Base-by-base conservation (phyloP, 768 basidiomycete genomes). In the Leccinellum albellum region DNA sequence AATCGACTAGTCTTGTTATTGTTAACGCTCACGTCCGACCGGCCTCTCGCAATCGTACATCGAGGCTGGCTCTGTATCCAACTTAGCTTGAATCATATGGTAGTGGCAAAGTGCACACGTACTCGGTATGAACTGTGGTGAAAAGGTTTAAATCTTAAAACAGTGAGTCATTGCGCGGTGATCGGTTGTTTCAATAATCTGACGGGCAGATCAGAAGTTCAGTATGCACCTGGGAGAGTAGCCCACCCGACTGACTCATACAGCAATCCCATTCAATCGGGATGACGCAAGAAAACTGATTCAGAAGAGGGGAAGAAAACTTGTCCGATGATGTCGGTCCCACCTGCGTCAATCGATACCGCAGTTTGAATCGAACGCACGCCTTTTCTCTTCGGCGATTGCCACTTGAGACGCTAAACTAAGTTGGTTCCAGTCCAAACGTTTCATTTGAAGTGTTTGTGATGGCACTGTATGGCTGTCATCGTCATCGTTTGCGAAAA, bases 161-260 rank as follows among this genome's bases (percentile, higher is more conserved):
- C 28, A 21, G 51, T 42, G 35, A 26, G 58, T 51, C 55, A 51
- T 5, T 2, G 3, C 13, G 57, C 51, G 59, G 50, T 50, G 17
- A 40, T 37, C 57, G 57, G 40, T 51, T n/a, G 59, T 60, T 59
- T 60, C 48, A 60, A 50, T 20, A 60, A 50, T 20, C 40, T 29
- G 56, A 58, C 58, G 48, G 37, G 20, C 15, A 59, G 55, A 58
- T 53, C 26, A 53, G 49, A 50, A 23, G 28, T 58, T 53, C 59
- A 59, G 40, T 55, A n/a, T 42, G 12, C 40, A 20, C 20, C 23
- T 45, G 44, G 3, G 13, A 45, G 23, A 45, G 23, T 3, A 45
- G 44, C 20, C 21, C 20, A 42, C 13, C 42, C 42, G 42, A 44
- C 20, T 12, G n/a, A 42, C 40, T 42, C 20, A 12, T 42, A 42